These are phyloP conservation scores for Senna siamea DNA, from an alignment of 306 rosid genomes.

Conservation along the genomic window DNA sequence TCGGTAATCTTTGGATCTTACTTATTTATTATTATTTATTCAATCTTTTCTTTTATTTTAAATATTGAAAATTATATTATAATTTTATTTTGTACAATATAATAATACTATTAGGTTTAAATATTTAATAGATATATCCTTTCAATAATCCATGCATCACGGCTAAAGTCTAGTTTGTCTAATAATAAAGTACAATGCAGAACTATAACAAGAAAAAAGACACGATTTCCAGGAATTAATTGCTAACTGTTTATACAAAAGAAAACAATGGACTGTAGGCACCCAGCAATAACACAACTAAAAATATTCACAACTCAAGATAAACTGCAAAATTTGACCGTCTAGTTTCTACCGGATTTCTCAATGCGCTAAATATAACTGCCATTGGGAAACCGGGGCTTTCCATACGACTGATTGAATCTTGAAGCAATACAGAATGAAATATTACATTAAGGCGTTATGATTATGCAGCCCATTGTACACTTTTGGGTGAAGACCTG, in stretches of 20 bases:
- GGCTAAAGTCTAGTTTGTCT: no score
- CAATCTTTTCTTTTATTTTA: no score
- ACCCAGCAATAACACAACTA: neutral
- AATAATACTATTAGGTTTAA: no score
- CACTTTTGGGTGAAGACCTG: constrained; percentile 27
- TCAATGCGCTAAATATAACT: neutral
- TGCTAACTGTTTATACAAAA: neutral
- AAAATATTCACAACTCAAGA: neutral
- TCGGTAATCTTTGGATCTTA: no score
- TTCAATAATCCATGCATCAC: no score
- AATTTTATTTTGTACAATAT: no score
- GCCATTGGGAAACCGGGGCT: constrained; percentile 17
- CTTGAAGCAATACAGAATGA: constrained; percentile 38
- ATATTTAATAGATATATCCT: no score
- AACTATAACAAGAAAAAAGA: no score
- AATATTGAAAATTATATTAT: no score
- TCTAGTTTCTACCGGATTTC: constrained; percentile 34
- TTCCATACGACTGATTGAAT: constrained; percentile 35
- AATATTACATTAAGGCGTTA: constrained; percentile 22
- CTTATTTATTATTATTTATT: no score
- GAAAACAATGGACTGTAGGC: neutral
- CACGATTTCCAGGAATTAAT: neutral
- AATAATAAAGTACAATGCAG: no score
- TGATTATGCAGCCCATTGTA: constrained; percentile 38
- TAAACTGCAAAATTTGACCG: neutral